These are phyloP conservation scores for Leptographium galeiforme DNA, from an alignment of 2,329 filamentous ascomycete genomes.

Conservation along the genomic window DNA sequence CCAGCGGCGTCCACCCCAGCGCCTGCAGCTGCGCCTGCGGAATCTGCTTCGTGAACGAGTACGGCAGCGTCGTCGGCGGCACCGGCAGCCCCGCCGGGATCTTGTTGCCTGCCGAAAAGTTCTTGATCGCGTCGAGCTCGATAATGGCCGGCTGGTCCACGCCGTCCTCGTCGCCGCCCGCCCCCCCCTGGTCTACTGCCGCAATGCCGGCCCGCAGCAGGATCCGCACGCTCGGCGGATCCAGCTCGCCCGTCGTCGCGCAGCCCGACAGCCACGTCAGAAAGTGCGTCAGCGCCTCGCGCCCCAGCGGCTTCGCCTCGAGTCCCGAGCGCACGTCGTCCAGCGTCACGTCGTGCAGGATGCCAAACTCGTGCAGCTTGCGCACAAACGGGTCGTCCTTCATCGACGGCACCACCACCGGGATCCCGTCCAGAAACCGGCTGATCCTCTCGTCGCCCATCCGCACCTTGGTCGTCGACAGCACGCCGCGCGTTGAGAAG, in stretches of 20 bases:
- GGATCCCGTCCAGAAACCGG: constrained; percentile 77
- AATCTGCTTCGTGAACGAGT: constrained; percentile 65
- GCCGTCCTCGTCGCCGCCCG: constrained; percentile 31
- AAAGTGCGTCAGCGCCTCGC: constrained; percentile 68
- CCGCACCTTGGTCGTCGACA: constrained; percentile 73
- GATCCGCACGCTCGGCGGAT: constrained; percentile 49
- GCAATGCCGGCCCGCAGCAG: constrained; percentile 73
- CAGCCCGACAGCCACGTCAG: constrained; percentile 72
- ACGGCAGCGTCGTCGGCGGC: constrained; percentile 70
- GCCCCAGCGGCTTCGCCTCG: constrained; percentile 66
- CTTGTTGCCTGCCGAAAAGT: constrained; percentile 61
- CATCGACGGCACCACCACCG: constrained; percentile 68
- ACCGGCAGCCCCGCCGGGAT: constrained; percentile 74
- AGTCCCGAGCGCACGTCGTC: constrained; percentile 76
- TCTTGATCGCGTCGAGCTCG: constrained; percentile 59
- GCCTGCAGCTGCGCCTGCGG: constrained; percentile 55
- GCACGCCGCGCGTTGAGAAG: constrained; percentile 74
- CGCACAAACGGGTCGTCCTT: constrained; percentile 62
- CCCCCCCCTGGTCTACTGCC: constrained; percentile 30
- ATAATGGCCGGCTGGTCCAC: constrained; percentile 44
- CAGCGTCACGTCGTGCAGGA: constrained; percentile 79
- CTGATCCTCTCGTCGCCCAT: constrained; percentile 52
- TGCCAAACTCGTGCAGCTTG: constrained; percentile 69
- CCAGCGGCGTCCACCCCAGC: constrained; percentile 75
- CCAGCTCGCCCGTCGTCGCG: constrained; percentile 57